Percentiles rank a stretch among this genome's conserved stretches.
Conservation (phyloP, 768 basidiomycete genomes). For the Leccinum disarticulatum region DNA sequence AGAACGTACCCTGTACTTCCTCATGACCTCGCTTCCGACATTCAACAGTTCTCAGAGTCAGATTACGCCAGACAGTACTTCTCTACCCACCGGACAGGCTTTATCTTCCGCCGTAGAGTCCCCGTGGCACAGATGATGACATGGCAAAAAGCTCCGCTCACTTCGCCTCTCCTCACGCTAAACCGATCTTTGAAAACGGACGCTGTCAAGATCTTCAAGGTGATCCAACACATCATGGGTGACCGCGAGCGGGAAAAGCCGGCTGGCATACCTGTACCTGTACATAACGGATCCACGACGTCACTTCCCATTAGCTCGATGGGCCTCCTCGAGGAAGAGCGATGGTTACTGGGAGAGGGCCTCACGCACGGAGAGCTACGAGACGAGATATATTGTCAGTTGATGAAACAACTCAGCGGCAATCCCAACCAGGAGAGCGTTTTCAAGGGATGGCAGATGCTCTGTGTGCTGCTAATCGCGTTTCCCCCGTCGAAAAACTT, state of each 20-base stretch:
- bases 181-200: conserved; percentile 68
- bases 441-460: conserved; percentile 91
- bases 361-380: conserved; percentile 79
- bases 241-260: conserved; percentile 76
- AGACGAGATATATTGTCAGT: conserved; percentile 92
- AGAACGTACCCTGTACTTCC: conserved; percentile 81
- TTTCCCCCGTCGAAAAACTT: conserved; percentile 95
- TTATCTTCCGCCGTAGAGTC: conserved; percentile 79
- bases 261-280: conserved; percentile 49
- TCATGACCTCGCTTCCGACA: conserved; percentile 77
- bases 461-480: conserved; percentile 87
- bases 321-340: conserved; percentile 74
- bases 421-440: conserved; percentile 83
- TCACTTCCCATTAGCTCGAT: conserved; percentile 42
- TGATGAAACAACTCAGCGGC: conserved; percentile 86
- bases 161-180: conserved; percentile 71
- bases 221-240: conserved; percentile 91
- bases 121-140: conserved; percentile 87
- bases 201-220: conserved; percentile 83
- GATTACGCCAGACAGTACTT: conserved; percentile 89
- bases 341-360: conserved; percentile 82
- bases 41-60: conserved; percentile 82
- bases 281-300: conserved; percentile 42
- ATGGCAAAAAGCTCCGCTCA: conserved; percentile 82
- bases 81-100: conserved; percentile 84